Conservation (phyloP, 495 filamentous ascomycete species). For the Aspergillus diversus region DNA sequence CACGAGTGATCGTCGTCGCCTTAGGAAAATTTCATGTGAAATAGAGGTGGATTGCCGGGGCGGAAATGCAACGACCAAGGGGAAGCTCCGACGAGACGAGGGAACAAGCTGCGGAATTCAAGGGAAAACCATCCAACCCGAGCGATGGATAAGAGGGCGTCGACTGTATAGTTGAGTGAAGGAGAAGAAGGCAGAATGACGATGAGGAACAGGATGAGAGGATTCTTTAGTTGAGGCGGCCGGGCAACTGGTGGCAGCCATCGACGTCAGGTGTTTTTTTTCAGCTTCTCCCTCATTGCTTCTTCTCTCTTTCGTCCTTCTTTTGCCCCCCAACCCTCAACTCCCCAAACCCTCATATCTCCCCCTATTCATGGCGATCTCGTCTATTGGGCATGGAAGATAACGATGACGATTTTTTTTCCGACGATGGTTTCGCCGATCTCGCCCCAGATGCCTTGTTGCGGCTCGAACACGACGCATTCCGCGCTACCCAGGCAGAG, state of each 20-base stretch:
- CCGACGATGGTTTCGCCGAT: constrained; percentile 64
- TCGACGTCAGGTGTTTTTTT: constrained; percentile 24
- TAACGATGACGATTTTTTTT: constrained; percentile 66
- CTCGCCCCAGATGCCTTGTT: constrained; percentile 55
- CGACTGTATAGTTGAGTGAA: constrained; percentile 1
- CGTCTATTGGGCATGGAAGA: constrained; percentile 55
- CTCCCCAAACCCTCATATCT: constrained; percentile 6
- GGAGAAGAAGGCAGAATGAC: constrained; percentile 5
- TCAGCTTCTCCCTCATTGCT: not conserved
- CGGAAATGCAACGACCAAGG: constrained; percentile 17
- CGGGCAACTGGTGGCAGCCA: constrained; percentile 11
- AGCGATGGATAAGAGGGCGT: constrained; percentile 1
- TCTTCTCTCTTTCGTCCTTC: constrained; percentile 5
- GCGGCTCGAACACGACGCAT: constrained; percentile 59
- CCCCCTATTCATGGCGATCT: constrained; percentile 46
- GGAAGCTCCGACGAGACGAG: not conserved
- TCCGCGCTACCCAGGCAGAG: constrained; percentile 51
- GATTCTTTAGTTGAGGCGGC: constrained; percentile 6
- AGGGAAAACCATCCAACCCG: constrained; percentile 8
- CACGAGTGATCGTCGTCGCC: constrained; percentile 26
- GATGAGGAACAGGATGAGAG: constrained; percentile 14
- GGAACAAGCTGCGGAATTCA: not conserved
- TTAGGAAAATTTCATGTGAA: constrained; percentile 36
- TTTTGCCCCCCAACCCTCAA: constrained; percentile 2
- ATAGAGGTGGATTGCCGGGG: constrained; percentile 23